Percentiles rank a stretch among this genome's conserved stretches.
phyloP scores from a whole-genome alignment of 257 asterid genomes.

The Echites panduratus region DNA sequence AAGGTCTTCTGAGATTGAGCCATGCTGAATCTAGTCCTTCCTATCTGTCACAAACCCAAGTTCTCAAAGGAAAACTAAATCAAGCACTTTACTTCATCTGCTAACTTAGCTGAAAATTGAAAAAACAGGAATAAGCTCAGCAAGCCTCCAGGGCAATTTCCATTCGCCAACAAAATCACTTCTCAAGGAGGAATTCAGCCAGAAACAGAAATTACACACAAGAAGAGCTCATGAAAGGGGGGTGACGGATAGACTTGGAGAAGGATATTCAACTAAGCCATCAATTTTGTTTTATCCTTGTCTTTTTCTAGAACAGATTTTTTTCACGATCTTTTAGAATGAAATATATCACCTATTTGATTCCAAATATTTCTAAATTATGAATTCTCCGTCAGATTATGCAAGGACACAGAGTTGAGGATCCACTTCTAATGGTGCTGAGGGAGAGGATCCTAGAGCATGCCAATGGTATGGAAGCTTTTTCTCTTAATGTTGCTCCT shows the following conservation, averaged over 20 bases:
- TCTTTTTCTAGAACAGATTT: neutral
- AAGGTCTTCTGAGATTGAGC: no score
- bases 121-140: neutral
- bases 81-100: neutral
- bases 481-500: constrained; percentile 48
- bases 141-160: neutral
- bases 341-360: neutral
- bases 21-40: neutral
- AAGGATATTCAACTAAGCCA: neutral
- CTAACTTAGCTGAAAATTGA: no score
- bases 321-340: no score
- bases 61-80: neutral
- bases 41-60: neutral
- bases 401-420: constrained; percentile 45
- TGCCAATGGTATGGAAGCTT: constrained; percentile 44
- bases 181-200: neutral
- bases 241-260: neutral
- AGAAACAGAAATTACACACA: neutral
- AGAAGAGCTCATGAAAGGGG: neutral
- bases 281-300: neutral
- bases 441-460: constrained; percentile 68
- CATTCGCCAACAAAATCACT: neutral
- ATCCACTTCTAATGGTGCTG: constrained; percentile 65
- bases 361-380: neutral
- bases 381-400: constrained; percentile 42